phyloP scores from a whole-genome alignment of 768 basidiomycete species.

The Crepidotus variabilis region DNA sequence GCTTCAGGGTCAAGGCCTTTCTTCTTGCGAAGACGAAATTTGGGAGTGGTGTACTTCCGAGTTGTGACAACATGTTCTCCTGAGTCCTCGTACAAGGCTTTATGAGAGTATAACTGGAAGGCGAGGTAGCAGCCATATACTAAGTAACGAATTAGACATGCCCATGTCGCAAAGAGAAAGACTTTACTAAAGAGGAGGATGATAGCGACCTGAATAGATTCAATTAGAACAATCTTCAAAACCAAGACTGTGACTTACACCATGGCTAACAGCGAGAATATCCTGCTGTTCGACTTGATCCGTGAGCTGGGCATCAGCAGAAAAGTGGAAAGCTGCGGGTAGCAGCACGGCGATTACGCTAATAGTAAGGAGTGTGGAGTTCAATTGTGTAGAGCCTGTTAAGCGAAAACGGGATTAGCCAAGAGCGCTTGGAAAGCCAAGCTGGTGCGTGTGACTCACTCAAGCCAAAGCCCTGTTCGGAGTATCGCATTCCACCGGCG shows the following conservation, averaged over 20 bases:
- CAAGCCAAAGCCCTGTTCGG: slow-evolving; percentile 74
- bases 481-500: slow-evolving; percentile 73
- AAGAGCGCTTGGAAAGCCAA: neutral
- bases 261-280: slow-evolving; percentile 69
- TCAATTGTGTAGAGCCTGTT: slow-evolving; percentile 59
- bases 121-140: slow-evolving; percentile 75
- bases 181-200: slow-evolving; percentile 71
- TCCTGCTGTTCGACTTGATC: slow-evolving; percentile 30
- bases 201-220: slow-evolving; percentile 53
- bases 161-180: slow-evolving; percentile 13
- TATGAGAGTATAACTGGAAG: slow-evolving; percentile 78
- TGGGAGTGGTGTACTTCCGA: slow-evolving; percentile 27
- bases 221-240: slow-evolving; percentile 43
- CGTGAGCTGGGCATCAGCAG: slow-evolving; percentile 24
- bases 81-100: slow-evolving; percentile 59
- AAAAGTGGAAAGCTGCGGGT: slow-evolving; percentile 77
- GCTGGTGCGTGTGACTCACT: slow-evolving; percentile 50
- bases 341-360: slow-evolving; percentile 79
- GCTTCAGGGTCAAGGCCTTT: slow-evolving; percentile 7
- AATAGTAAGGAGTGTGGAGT: slow-evolving; percentile 71
- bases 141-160: slow-evolving; percentile 24
- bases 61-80: slow-evolving; percentile 30
- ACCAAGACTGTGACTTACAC: slow-evolving; percentile 44
- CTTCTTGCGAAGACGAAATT: slow-evolving; percentile 5
- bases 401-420: neutral